phyloP scores from a whole-genome alignment of 306 rosid genomes.

The Quercus glauca region DNA sequence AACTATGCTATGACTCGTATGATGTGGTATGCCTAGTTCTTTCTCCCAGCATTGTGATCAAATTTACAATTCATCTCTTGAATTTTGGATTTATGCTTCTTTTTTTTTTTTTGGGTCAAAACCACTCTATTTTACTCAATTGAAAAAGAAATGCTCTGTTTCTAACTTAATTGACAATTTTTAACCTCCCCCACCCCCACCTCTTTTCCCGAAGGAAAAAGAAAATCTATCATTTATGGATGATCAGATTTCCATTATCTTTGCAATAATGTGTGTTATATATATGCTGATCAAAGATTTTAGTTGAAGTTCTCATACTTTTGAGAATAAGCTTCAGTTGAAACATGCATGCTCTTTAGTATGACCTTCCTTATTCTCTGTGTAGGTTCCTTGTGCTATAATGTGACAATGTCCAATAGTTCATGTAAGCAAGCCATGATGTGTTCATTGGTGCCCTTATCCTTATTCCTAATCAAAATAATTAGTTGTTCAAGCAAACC shows the following conservation, averaged over 20 bases:
- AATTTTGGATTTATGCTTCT: conserved; percentile 2
- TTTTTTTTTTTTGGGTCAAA: neutral
- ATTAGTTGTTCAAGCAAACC: neutral
- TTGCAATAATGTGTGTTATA: neutral
- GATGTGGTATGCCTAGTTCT: conserved; percentile 65
- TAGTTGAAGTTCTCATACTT: conserved; percentile 5
- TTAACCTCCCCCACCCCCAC: neutral
- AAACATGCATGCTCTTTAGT: neutral
- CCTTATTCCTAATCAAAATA: neutral
- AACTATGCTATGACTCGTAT: conserved; percentile 63
- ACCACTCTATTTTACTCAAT: neutral
- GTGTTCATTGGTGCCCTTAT: neutral
- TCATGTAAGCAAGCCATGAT: neutral
- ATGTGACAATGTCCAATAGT: neutral
- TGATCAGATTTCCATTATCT: neutral
- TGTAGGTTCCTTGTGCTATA: neutral
- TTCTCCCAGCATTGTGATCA: conserved; percentile 11
- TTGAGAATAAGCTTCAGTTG: conserved; percentile 15
- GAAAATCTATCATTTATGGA: neutral
- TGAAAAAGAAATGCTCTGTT: neutral
- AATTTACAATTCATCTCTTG: conserved; percentile 5
- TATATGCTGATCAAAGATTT: conserved; percentile 16
- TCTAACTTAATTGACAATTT: neutral
- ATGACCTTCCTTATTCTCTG: conserved; percentile 7
- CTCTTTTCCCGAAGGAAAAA: neutral